phyloP scores from a whole-genome alignment of 2,329 filamentous ascomycete species.

The Clonostachys chloroleuca region DNA sequence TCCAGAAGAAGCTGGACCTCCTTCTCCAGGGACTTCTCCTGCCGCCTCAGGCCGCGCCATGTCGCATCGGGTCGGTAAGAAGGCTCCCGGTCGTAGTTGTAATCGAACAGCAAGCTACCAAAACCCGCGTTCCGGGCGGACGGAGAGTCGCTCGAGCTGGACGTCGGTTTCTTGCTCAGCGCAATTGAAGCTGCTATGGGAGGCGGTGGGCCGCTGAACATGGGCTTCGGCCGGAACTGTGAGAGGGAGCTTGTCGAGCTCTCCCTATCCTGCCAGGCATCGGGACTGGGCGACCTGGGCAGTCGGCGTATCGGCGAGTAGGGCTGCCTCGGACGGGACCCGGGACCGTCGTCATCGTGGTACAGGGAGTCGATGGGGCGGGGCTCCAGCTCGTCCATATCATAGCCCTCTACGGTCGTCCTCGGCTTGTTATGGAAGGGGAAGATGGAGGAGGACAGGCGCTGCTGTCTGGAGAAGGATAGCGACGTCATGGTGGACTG shows the following conservation, averaged over 20 bases:
- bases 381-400: constrained; percentile 32
- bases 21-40: constrained; percentile 37
- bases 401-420: constrained; percentile 18
- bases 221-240: constrained; percentile 16
- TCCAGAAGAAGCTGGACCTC: constrained; percentile 45
- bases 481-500: no score
- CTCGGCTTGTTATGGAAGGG: background rate
- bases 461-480: no score
- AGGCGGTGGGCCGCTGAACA: constrained; percentile 45
- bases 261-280: constrained; percentile 9
- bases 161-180: constrained; percentile 6
- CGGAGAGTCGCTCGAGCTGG: constrained; percentile 5
- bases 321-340: background rate
- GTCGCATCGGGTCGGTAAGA: constrained; percentile 29
- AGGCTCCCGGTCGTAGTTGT: constrained; percentile 9
- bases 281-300: constrained; percentile 5
- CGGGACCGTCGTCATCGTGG: constrained; percentile 7
- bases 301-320: background rate
- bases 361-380: constrained; percentile 19
- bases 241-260: constrained; percentile 20
- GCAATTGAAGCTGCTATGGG: constrained; percentile 41
- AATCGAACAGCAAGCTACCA: constrained; percentile 31
- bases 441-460: background rate
- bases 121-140: constrained; percentile 1
- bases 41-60: constrained; percentile 41